Percentiles rank a stretch among this genome's conserved stretches.
Evolutionary conservation across 1,139 yeast genomes (phyloP).

Genomic region (Blastobotrys buckinghamii): DNA sequence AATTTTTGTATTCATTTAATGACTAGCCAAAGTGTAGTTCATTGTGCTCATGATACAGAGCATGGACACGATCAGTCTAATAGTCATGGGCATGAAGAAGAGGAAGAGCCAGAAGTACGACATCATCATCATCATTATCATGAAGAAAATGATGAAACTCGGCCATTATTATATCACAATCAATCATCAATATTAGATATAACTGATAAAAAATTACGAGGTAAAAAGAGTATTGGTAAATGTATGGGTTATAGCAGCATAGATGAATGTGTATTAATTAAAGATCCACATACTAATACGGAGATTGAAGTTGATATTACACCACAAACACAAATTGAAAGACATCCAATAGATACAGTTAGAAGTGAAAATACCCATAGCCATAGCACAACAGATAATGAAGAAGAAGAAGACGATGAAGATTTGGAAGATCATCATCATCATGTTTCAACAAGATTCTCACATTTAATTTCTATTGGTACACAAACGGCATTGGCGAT

Average conservation of each 20-base stretch:
- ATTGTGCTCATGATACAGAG: constrained; percentile 59
- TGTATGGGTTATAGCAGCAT: constrained; percentile 53
- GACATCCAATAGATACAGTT: background rate
- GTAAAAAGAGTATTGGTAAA: constrained; percentile 39
- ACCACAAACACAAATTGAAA: background rate
- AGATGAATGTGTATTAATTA: constrained; percentile 26
- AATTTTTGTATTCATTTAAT: constrained; percentile 62
- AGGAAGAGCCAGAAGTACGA: constrained; percentile 15
- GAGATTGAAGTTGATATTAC: background rate
- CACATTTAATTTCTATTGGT: constrained; percentile 76
- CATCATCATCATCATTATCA: constrained; percentile 37
- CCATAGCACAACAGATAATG: constrained; percentile 23
- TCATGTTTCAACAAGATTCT: constrained; percentile 69
- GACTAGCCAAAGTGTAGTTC: constrained; percentile 80
- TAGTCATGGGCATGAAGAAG: constrained; percentile 20
- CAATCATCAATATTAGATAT: constrained; percentile 24
- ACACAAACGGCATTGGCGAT: constrained; percentile 86
- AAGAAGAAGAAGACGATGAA: background rate
- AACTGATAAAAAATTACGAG: constrained; percentile 23
- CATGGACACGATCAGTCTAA: constrained; percentile 12
- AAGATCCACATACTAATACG: background rate
- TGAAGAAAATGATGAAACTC: constrained; percentile 42
- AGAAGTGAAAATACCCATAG: background rate
- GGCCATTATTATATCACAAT: background rate
- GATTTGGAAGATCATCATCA: constrained; percentile 43